These are phyloP conservation scores for Gymnopilus junonius DNA, from an alignment of 768 basidiomycete genomes.

Conservation along the genomic window DNA sequence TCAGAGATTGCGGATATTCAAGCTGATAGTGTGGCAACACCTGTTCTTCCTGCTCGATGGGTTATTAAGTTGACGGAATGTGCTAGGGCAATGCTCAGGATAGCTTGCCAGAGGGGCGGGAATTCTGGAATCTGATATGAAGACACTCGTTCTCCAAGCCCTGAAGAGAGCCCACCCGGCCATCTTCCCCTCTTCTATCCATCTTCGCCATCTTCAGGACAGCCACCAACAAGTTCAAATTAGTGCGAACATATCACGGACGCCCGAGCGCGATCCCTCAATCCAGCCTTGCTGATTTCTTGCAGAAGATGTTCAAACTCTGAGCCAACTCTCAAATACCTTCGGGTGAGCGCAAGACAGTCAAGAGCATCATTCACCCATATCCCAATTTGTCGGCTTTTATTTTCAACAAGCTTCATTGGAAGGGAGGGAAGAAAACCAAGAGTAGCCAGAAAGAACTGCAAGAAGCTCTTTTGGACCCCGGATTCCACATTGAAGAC, in stretches of 20 bases:
- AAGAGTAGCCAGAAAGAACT: not conserved
- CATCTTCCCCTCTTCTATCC: conserved; percentile 10
- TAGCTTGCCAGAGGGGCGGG: conserved; percentile 20
- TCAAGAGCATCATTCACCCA: conserved; percentile 23
- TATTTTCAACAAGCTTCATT: conserved; percentile 22
- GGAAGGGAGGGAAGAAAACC: conserved; percentile 15
- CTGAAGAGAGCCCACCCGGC: not conserved
- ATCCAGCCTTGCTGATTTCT: conserved; percentile 10
- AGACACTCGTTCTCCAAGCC: not conserved
- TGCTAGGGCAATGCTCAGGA: conserved; percentile 19
- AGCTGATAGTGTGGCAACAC: not conserved
- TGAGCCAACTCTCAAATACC: not conserved
- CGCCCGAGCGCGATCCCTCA: conserved; percentile 12
- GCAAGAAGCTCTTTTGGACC: conserved; percentile 17
- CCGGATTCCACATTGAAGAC: conserved; percentile 18
- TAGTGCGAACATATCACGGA: conserved; percentile 22
- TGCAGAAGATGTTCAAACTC: conserved; percentile 2
- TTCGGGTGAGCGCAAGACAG: not conserved
- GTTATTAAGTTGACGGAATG: conserved; percentile 17
- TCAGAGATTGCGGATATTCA: not conserved
- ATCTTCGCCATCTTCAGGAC: conserved; percentile 21
- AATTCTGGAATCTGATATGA: conserved; percentile 7
- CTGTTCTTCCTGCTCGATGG: conserved; percentile 9
- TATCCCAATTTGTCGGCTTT: conserved; percentile 28
- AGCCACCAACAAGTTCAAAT: conserved; percentile 18